Conservation (phyloP, 148 eudicot genomes). For the Rhododendron simsii region DNA sequence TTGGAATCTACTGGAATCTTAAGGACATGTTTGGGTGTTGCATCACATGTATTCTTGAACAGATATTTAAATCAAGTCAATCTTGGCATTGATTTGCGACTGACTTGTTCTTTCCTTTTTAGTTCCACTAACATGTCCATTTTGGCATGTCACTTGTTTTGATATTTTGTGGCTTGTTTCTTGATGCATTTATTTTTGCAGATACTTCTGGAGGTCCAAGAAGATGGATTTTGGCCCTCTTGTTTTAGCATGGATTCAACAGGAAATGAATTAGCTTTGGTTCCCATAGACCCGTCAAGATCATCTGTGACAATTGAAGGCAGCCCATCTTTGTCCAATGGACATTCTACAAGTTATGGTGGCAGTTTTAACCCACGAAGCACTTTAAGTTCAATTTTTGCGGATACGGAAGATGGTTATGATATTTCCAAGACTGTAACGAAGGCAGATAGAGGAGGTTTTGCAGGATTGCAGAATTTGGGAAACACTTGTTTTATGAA, state of each 20-base stretch:
- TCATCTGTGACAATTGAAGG: slow-evolving; percentile 78
- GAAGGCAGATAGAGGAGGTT: slow-evolving; percentile 63
- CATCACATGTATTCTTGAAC: not conserved
- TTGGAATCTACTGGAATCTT: not conserved
- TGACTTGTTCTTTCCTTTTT: not conserved
- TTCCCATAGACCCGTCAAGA: slow-evolving; percentile 75
- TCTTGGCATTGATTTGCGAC: not conserved
- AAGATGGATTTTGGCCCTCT: slow-evolving; percentile 29
- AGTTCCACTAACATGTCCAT: not conserved
- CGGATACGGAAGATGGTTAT: slow-evolving; percentile 44
- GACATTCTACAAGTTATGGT: slow-evolving; percentile 41
- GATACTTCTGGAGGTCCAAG: slow-evolving; percentile 71
- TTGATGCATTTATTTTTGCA: slow-evolving; percentile 20
- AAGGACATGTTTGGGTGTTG: not conserved
- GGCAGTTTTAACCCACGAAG: slow-evolving; percentile 36
- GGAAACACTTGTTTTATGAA: slow-evolving; percentile 99
- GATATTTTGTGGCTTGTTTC: not conserved
- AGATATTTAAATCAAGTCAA: not conserved
- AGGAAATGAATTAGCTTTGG: slow-evolving; percentile 78
- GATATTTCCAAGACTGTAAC: slow-evolving; percentile 29
- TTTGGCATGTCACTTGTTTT: not conserved
- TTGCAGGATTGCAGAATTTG: slow-evolving; percentile 89
- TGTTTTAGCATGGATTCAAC: slow-evolving; percentile 46
- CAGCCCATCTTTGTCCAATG: slow-evolving; percentile 84
- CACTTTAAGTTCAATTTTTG: slow-evolving; percentile 30